Percentiles rank a stretch among this genome's conserved stretches.
These are phyloP conservation scores for Curvularia eragrostidis DNA, from an alignment of 2,329 filamentous ascomycete species.

Conservation along the genomic window DNA sequence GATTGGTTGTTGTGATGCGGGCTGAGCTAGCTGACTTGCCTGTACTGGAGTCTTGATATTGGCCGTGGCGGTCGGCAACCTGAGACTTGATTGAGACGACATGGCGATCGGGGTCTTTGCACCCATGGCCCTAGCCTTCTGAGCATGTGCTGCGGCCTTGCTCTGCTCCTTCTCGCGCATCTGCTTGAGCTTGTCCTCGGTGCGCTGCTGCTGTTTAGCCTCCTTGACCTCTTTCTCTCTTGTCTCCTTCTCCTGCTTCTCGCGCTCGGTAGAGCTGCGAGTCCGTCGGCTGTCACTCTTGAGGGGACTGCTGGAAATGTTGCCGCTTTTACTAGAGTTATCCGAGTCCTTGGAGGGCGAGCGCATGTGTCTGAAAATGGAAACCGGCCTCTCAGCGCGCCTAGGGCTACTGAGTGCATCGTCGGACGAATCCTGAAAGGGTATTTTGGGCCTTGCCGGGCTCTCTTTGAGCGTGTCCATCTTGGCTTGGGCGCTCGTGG, in stretches of 20 bases:
- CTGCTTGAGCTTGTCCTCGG: constrained; percentile 70
- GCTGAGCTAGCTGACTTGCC: constrained; percentile 27
- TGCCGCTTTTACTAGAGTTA: constrained; percentile 36
- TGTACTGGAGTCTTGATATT: constrained; percentile 59
- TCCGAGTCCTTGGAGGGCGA: constrained; percentile 47
- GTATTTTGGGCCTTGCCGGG: constrained; percentile 36
- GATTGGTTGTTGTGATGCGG: constrained; percentile 39
- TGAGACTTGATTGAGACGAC: constrained; percentile 43
- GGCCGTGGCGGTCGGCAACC: constrained; percentile 26
- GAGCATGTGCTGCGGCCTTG: constrained; percentile 62
- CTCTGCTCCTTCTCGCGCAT: constrained; percentile 73
- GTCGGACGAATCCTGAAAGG: constrained; percentile 38
- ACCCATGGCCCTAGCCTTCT: constrained; percentile 46
- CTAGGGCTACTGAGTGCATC: constrained; percentile 46
- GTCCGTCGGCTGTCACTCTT: constrained; percentile 57
- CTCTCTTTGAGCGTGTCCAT: constrained; percentile 58
- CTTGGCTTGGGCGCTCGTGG: constrained; percentile 64
- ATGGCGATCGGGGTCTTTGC: constrained; percentile 60
- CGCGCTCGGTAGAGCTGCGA: constrained; percentile 65
- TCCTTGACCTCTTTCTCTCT: constrained; percentile 64
- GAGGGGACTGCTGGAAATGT: constrained; percentile 39
- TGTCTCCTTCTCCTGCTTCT: constrained; percentile 67
- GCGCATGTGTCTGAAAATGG: constrained; percentile 46
- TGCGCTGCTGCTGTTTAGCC: constrained; percentile 66
- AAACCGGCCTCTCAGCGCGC: constrained; percentile 38